Evolutionary conservation across 768 basidiomycete genomes (phyloP).

Genomic region (Gymnopilus dilepis): DNA sequence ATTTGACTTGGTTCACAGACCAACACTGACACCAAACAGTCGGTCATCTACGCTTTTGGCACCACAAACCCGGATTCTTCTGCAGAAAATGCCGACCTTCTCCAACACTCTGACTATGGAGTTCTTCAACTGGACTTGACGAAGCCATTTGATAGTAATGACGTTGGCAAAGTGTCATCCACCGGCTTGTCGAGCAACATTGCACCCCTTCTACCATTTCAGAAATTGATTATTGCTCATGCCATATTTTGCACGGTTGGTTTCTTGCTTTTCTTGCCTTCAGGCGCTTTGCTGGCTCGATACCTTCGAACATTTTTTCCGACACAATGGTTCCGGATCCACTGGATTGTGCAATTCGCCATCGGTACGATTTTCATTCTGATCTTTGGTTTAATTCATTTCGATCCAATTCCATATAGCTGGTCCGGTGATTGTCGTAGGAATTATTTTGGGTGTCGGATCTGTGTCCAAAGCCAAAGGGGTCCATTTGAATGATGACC

Average conservation of each 20-base stretch:
- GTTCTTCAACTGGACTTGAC: constrained; percentile 52
- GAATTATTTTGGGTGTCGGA: constrained; percentile 49
- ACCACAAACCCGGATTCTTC: constrained; percentile 51
- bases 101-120: constrained; percentile 53
- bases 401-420: constrained; percentile 35
- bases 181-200: constrained; percentile 22
- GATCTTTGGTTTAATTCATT: background rate
- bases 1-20: constrained; percentile 37
- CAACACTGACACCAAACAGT: constrained; percentile 43
- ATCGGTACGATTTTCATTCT: constrained; percentile 45
- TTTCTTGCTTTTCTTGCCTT: constrained; percentile 58
- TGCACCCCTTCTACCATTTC: constrained; percentile 48
- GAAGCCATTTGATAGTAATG: constrained; percentile 36
- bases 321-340: constrained; percentile 55
- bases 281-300: constrained; percentile 58
- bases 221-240: constrained; percentile 60
- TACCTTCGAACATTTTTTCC: constrained; percentile 52
- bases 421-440: constrained; percentile 47
- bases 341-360: constrained; percentile 54
- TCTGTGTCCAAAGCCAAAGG: constrained; percentile 41
- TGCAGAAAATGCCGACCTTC: constrained; percentile 48
- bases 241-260: constrained; percentile 55
- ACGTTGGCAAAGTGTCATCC: constrained; percentile 23
- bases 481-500: constrained; percentile 47
- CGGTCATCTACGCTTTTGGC: constrained; percentile 67